A percentile compares a stretch with the other conserved stretches of the same genome.
phyloP scores from a whole-genome alignment of 225 moss, liverwort and hornwort species.

The Pseudoscleropodium purum region DNA sequence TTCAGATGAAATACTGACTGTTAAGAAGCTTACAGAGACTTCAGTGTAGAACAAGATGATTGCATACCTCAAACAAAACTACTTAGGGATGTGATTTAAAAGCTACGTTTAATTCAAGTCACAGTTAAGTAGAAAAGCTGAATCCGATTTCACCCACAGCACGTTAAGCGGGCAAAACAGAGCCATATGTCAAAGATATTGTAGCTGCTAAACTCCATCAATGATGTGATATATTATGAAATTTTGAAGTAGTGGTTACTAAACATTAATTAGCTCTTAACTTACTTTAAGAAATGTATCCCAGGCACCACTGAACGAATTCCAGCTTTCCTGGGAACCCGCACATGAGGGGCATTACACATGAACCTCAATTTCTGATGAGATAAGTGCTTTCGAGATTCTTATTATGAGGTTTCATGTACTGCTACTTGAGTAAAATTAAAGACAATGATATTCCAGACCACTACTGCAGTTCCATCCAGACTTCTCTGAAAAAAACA shows the following conservation, averaged over 20 bases:
- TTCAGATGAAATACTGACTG: neutral
- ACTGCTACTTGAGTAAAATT: neutral
- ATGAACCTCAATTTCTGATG: neutral
- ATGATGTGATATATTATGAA: neutral
- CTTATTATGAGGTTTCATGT: neutral
- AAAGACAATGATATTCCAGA: neutral
- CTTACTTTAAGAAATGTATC: constrained; percentile 39
- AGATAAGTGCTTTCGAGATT: neutral
- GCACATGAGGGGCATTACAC: constrained; percentile 25
- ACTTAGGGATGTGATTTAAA: neutral
- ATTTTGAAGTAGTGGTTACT: neutral
- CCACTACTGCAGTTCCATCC: neutral
- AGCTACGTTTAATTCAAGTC: neutral
- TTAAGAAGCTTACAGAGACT: neutral
- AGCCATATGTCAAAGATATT: neutral
- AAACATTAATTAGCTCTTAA: neutral
- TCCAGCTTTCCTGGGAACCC: constrained; percentile 52
- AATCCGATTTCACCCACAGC: neutral
- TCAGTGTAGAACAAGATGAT: neutral
- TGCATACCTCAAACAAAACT: neutral
- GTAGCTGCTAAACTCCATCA: neutral
- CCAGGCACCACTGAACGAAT: constrained; percentile 55
- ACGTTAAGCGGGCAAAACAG: neutral
- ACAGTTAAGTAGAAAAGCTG: neutral
- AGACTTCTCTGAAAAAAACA: neutral